Evolutionary conservation across 1,284 basidiomycete species (phyloP).

Genomic region (Sporisorium reilianum): DNA sequence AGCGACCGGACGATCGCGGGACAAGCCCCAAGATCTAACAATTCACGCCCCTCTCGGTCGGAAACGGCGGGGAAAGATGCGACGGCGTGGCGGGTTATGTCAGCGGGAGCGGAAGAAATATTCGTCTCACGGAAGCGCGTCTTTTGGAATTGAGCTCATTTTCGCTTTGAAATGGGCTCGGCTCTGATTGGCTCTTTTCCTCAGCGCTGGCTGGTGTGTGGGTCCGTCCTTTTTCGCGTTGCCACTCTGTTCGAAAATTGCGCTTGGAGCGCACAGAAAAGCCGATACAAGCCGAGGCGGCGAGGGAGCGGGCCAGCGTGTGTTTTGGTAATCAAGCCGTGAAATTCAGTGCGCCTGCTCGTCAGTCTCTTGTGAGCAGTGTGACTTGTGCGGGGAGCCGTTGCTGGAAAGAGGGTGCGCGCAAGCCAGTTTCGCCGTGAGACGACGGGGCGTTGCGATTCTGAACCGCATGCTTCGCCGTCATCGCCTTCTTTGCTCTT

Average conservation of each 20-base stretch:
- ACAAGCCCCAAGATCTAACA: conserved; percentile 2
- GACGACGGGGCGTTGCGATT: neutral
- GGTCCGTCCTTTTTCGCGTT: too few species aligned
- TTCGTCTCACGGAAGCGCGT: neutral
- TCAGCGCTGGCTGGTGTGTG: too few species aligned
- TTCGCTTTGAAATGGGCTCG: conserved; percentile 32
- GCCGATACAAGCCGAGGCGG: conserved; percentile 30
- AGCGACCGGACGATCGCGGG: conserved; percentile 12
- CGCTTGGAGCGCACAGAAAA: conserved; percentile 25
- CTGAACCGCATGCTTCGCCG: conserved; percentile 8
- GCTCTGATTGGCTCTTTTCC: conserved; percentile 24
- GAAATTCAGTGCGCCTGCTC: conserved; percentile 7
- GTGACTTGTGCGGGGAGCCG: conserved; percentile 6
- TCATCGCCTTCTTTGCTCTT: neutral
- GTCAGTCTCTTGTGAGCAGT: conserved; percentile 13
- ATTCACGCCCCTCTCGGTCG: conserved; percentile 5
- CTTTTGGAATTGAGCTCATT: neutral
- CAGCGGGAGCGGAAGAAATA: conserved; percentile 19
- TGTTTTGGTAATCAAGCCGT: conserved; percentile 44
- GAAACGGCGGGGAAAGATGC: conserved; percentile 27
- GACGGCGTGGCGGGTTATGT: conserved; percentile 29
- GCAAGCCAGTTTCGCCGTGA: conserved; percentile 1
- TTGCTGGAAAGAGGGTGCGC: conserved; percentile 6
- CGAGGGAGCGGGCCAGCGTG: conserved; percentile 8
- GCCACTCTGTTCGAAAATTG: too few species aligned